These are phyloP conservation scores for Xylaria hypoxylon DNA, from an alignment of 2,329 filamentous ascomycete genomes.

Conservation along the genomic window DNA sequence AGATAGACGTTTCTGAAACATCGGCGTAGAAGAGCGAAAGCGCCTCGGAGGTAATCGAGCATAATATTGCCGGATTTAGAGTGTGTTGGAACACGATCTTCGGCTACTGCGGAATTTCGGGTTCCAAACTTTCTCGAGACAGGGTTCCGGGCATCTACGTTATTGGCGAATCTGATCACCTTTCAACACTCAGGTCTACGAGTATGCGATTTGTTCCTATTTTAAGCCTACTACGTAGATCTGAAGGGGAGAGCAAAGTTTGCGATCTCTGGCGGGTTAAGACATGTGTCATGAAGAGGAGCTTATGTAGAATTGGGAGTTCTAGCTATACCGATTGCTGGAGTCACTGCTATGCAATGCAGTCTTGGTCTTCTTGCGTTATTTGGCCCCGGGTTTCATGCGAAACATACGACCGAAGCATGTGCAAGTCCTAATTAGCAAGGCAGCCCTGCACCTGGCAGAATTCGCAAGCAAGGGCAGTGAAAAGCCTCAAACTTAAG, in stretches of 20 bases:
- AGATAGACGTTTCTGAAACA: slow-evolving; percentile 11
- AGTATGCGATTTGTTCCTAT: background rate
- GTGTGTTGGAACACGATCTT: background rate
- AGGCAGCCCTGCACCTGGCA: background rate
- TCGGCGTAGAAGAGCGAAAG: background rate
- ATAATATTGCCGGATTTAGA: slow-evolving; percentile 13
- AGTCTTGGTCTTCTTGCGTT: slow-evolving; percentile 1
- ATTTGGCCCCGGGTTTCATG: background rate
- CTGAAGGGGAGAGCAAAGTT: background rate
- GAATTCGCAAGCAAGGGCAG: background rate
- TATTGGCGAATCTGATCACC: background rate
- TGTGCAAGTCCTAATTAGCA: background rate
- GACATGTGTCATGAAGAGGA: background rate
- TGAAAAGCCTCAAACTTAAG: background rate
- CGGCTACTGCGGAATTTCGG: background rate
- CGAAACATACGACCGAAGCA: background rate
- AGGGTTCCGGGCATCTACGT: background rate
- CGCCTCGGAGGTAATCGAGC: background rate
- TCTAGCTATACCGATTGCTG: background rate
- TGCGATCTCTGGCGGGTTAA: background rate
- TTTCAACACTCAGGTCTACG: background rate
- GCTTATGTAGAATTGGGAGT: background rate
- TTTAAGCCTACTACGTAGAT: background rate
- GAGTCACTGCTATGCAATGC: background rate
- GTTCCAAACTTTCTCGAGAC: background rate